phyloP scores from a whole-genome alignment of 108 stramenopile species.

The Conticribra weissflogii region DNA sequence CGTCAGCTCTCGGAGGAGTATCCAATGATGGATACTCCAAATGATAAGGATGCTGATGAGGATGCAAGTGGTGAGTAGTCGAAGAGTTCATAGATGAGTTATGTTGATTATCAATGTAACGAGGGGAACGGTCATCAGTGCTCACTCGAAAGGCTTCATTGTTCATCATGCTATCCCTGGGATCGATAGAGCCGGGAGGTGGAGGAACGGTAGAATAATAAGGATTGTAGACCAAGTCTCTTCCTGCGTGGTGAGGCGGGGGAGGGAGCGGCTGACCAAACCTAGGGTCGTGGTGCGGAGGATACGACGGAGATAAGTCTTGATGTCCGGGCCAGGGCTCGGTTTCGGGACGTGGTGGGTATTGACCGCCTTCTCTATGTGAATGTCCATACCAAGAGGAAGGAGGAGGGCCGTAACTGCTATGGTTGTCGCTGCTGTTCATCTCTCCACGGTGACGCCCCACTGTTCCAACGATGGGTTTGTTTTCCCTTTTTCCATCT shows the following conservation, averaged over 20 bases:
- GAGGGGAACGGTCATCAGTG: not conserved
- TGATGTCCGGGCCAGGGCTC: not conserved
- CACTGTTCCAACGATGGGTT: not conserved
- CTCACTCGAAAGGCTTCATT: not conserved
- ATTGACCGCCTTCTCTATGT: not conserved
- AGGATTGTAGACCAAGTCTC: not conserved
- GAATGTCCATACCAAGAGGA: not conserved
- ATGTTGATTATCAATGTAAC: not conserved
- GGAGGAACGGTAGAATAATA: not conserved
- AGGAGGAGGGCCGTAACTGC: constrained; percentile 1
- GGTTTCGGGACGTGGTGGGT: not conserved
- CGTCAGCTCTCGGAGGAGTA: not conserved
- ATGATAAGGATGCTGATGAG: not conserved
- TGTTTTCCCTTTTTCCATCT: not conserved
- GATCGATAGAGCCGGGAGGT: not conserved
- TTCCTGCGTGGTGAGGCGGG: not conserved
- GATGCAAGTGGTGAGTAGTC: not conserved
- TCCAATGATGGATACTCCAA: not conserved
- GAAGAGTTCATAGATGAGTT: not conserved
- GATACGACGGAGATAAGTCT: not conserved
- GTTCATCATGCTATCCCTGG: not conserved
- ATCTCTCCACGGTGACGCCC: constrained; percentile 6
- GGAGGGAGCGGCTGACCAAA: not conserved
- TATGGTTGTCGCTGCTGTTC: too few relatives aligned
- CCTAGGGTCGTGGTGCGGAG: not conserved